Conservation (phyloP, 2,329 filamentous ascomycete species). For the Ceratocystis albifundus region DNA sequence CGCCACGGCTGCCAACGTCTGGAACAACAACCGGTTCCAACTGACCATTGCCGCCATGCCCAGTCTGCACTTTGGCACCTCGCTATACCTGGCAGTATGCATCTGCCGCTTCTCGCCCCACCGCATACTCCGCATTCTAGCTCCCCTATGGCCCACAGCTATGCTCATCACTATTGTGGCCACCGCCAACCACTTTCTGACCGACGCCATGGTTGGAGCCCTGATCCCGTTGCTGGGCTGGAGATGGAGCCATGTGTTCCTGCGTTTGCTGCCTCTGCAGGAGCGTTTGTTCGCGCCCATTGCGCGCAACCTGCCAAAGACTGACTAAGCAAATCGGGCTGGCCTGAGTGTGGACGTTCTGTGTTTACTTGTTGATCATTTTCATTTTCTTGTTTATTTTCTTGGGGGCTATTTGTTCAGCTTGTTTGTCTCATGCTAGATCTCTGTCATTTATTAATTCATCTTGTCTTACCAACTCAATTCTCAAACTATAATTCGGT, state of each 20-base stretch:
- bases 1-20: conserved; percentile 28
- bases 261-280: conserved; percentile 28
- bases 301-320: conserved; percentile 18
- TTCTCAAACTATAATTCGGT: not conserved
- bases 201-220: conserved; percentile 31
- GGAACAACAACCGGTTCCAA: conserved; percentile 38
- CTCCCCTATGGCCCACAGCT: conserved; percentile 34
- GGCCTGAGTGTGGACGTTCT: not conserved
- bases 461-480: not conserved
- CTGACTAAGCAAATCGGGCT: conserved; percentile 12
- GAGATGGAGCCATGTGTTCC: conserved; percentile 28
- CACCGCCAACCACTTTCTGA: conserved; percentile 34
- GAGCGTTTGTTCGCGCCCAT: conserved; percentile 27
- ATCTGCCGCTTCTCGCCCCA: conserved; percentile 34
- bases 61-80: conserved; percentile 37
- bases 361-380: not conserved
- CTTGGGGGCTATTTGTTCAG: not conserved
- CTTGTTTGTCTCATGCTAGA: not conserved
- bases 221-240: conserved; percentile 31
- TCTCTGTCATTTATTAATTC: conserved; percentile 2
- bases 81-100: conserved; percentile 31
- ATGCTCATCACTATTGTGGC: conserved; percentile 36
- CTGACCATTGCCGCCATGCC: conserved; percentile 41
- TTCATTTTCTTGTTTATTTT: not conserved
- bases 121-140: conserved; percentile 29